Conservation (phyloP, 192 early-diverging fungal species). For the Podila minutissima region DNA sequence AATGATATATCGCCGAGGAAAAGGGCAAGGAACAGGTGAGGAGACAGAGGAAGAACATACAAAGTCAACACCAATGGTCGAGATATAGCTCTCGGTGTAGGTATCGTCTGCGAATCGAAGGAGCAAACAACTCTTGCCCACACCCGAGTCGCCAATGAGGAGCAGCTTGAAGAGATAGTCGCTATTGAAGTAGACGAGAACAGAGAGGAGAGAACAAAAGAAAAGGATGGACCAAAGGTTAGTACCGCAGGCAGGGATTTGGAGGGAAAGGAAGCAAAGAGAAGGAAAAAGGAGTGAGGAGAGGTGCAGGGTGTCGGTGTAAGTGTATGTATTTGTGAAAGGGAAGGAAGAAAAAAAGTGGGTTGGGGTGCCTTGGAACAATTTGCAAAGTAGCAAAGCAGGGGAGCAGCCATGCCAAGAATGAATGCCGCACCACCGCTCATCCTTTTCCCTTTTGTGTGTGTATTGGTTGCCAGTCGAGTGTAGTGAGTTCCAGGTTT, state of each 20-base stretch:
- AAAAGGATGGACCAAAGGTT: constrained; percentile 9
- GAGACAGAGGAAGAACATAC: constrained; percentile 57
- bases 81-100: constrained; percentile 98
- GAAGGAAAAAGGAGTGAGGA: not conserved
- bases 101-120: constrained; percentile 99
- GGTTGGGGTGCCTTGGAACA: constrained; percentile 4
- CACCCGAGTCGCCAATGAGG: constrained; percentile 98
- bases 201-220: not conserved
- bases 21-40: too few species aligned
- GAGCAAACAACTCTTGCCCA: constrained; percentile 97
- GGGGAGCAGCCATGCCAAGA: not conserved
- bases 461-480: not conserved
- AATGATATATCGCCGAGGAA: not conserved
- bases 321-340: not conserved
- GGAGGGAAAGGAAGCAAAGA: constrained; percentile 9
- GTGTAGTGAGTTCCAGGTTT: too few species aligned
- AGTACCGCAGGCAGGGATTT: not conserved
- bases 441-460: not conserved
- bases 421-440: not conserved
- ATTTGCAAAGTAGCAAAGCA: too few species aligned
- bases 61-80: constrained; percentile 99
- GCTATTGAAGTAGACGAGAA: constrained; percentile 57
- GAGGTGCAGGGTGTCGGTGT: not conserved
- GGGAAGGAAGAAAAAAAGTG: not conserved
- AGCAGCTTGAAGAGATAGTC: constrained; percentile 99